phyloP scores from a whole-genome alignment of 352 stramenopile genomes.

The Globisporangium yorkense region DNA sequence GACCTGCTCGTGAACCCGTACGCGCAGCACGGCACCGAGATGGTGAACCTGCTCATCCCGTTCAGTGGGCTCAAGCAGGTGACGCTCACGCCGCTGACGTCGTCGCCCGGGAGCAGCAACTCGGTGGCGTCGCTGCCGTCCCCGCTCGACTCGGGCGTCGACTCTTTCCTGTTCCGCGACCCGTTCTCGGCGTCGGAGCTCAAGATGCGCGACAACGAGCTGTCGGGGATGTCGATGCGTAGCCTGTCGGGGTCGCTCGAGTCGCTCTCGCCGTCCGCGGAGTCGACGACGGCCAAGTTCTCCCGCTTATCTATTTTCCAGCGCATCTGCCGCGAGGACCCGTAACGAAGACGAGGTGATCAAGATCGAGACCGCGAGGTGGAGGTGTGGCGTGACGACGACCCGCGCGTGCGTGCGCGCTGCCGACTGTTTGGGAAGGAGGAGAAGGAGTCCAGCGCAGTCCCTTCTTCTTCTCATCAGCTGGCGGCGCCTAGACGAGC shows the following conservation, averaged over 20 bases:
- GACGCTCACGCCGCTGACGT: conserved; percentile 47
- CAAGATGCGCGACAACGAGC: conserved; percentile 19
- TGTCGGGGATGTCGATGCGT: background rate
- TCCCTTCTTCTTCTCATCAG: no score
- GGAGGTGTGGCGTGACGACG: background rate
- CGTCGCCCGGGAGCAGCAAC: conserved; percentile 31
- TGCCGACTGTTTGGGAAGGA: no score
- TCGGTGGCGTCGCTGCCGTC: conserved; percentile 20
- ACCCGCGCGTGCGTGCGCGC: no score
- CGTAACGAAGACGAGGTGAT: conserved; percentile 13
- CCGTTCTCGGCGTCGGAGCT: conserved; percentile 38
- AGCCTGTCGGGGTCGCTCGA: conserved; percentile 14
- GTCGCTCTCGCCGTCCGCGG: conserved; percentile 25
- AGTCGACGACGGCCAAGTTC: conserved; percentile 38
- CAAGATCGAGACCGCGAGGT: background rate
- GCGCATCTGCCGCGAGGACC: conserved; percentile 73
- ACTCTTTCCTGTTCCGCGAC: conserved; percentile 32
- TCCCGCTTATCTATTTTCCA: conserved; percentile 80
- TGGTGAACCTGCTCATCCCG: conserved; percentile 56
- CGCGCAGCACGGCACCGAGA: conserved; percentile 41
- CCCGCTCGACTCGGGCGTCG: conserved; percentile 13
- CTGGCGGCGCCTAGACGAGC: background rate
- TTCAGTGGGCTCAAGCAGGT: conserved; percentile 66
- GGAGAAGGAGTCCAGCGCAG: no score
- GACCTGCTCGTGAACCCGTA: conserved; percentile 71